Base-by-base conservation (phyloP, 1,139 yeast genomes). In the Magnusiomyces suaveolens region DNA sequence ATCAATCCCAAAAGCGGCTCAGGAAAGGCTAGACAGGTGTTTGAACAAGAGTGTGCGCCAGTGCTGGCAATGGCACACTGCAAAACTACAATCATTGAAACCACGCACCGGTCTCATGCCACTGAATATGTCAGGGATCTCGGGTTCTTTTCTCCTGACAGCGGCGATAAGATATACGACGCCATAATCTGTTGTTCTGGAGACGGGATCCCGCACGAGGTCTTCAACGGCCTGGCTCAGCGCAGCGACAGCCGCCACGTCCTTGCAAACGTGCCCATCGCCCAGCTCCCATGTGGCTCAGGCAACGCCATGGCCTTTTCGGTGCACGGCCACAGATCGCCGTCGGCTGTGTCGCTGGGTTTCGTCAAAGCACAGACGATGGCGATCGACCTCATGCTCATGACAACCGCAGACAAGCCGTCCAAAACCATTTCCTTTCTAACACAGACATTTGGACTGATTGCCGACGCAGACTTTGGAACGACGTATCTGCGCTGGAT, bases 201-300 rank as follows among this genome's bases (percentile, higher is more conserved):
- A 2, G 98, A 92, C 70, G 98, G 98, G 16, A 82, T 87, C 33
- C 97, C 97, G 1, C 95, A 90, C 69, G 97, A 92, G 67, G 88
- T 92, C 8, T 77, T 89, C 50, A 92, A 92, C 67, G 98, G 97
- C 2, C 73, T 92, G 46, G 87, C 81, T 60, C 64, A 73, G 0
- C 94, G 87, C 66, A 81, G 83, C 18, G 78, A 57, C 29, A 64
- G 52, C 62, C 71, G 78, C 73, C 0, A 69, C 69, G 8, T 94
- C 0, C 83, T 92, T 63, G 73, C 76, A 55, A 79, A 80, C 56
- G 60, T 88, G 23, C 83, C 87, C 0, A 72, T 92, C 1, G 83
- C 95, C 26, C 97, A 92, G 69, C 72, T 92, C 24, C 98, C 98
- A 0, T 87, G 96, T 64, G 97, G 97, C 0, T 86, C 96, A 0